Percentiles rank a stretch among this genome's conserved stretches.
Conservation (phyloP, 306 rosid genomes). For the Begonia peltatifolia region DNA sequence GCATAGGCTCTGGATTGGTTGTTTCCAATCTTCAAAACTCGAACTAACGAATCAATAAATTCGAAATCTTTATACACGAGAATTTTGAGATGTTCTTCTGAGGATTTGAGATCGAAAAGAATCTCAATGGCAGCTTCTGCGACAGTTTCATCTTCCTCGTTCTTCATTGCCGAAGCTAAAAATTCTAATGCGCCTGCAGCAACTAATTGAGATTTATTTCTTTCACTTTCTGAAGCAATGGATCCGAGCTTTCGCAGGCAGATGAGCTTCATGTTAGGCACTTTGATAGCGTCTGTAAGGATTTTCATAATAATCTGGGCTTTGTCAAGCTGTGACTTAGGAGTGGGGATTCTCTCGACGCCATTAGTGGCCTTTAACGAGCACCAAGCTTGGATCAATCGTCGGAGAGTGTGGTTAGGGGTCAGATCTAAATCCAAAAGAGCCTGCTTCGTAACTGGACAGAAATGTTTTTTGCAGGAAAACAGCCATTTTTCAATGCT, state of each 20-base stretch:
- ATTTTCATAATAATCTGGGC: constrained; percentile 41
- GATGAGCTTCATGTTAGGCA: constrained; percentile 20
- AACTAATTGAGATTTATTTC: constrained; percentile 28
- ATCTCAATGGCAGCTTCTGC: constrained; percentile 44
- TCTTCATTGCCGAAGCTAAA: constrained; percentile 31
- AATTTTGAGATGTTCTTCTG: constrained; percentile 22
- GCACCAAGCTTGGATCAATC: constrained; percentile 82
- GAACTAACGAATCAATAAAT: constrained; percentile 33
- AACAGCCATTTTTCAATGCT: constrained; percentile 63
- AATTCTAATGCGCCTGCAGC: constrained; percentile 41
- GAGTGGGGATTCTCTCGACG: constrained; percentile 59
- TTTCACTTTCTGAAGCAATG: constrained; percentile 33
- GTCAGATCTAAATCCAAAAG: constrained; percentile 29
- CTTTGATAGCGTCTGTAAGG: constrained; percentile 25
- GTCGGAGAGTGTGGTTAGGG: constrained; percentile 70
- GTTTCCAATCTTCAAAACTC: constrained; percentile 25
- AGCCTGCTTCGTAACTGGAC: constrained; percentile 54
- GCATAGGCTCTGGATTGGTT: constrained; percentile 53
- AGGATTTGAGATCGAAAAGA: constrained; percentile 30
- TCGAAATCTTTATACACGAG: constrained; percentile 21
- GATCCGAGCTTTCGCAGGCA: constrained; percentile 40
- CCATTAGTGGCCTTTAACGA: constrained; percentile 48
- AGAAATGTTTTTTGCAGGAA: constrained; percentile 28
- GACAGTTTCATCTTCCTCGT: constrained; percentile 3
- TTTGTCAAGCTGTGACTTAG: constrained; percentile 38